These are phyloP conservation scores for Sporothrix brunneoviolacea DNA, from an alignment of 2,329 filamentous ascomycete genomes.

Conservation along the genomic window DNA sequence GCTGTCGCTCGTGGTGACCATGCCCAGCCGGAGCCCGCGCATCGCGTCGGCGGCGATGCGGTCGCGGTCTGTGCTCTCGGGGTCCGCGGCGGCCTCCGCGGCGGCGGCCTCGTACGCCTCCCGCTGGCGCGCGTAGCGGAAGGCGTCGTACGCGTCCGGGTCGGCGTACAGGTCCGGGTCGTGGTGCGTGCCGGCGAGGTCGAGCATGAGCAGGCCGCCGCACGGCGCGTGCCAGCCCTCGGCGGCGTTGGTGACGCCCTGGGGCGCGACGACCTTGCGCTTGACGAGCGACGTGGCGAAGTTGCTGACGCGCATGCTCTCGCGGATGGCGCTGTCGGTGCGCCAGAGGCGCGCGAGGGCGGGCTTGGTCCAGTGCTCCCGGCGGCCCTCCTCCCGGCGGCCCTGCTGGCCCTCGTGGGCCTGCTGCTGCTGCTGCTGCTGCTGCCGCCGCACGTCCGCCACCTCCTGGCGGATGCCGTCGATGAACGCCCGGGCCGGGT, in stretches of 20 bases:
- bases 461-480: conserved; percentile 39
- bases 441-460: conserved; percentile 21
- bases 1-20: conserved; percentile 46
- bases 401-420: neutral
- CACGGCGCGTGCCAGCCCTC: conserved; percentile 40
- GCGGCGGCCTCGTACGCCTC: conserved; percentile 31
- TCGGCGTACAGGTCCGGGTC: conserved; percentile 39
- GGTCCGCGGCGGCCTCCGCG: conserved; percentile 9
- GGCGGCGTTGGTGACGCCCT: conserved; percentile 30
- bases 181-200: conserved; percentile 39
- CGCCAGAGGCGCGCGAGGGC: conserved; percentile 36
- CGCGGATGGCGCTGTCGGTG: conserved; percentile 46
- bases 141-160: conserved; percentile 40
- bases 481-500: conserved; percentile 29
- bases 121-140: conserved; percentile 39
- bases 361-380: conserved; percentile 40
- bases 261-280: conserved; percentile 37
- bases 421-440: neutral
- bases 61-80: conserved; percentile 11
- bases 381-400: neutral
- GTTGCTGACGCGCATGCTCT: conserved; percentile 44
- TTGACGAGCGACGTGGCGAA: conserved; percentile 40
- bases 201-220: conserved; percentile 37
- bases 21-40: conserved; percentile 35
- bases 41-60: conserved; percentile 27